Base-by-base conservation (phyloP, 2,329 filamentous ascomycete species). In the Dothiorella sarmentorum region DNA sequence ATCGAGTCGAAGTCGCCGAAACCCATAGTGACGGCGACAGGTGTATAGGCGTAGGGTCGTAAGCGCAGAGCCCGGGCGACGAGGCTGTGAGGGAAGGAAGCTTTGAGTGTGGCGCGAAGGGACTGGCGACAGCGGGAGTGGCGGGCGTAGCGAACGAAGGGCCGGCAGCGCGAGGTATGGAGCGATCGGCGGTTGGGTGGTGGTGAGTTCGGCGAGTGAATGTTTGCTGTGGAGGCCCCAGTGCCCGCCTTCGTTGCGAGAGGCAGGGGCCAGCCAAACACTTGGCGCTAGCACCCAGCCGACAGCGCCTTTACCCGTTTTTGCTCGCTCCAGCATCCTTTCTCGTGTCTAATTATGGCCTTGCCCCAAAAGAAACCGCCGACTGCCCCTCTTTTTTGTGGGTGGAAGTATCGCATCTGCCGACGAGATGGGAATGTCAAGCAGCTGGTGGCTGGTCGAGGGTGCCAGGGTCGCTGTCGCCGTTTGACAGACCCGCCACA, bases 1-100 rank as follows among this genome's bases (percentile, higher is more conserved):
- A 97, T 88, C 66, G 82, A 80, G 60, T 87, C 85, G 77, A 97
- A 97, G 76, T 96, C 89, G 66, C 93, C 93, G 76, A 97, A 97
- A 64, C 86, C 89, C 82, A 95, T 92, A 76, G 80, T 85, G 73
- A 67, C 47, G 38, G 27, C 31, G 35, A 37, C 3, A 38, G 17
- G 31, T 7, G 42, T 35, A 20, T 33, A 35, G 29, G 18, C 13
- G 11, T 15, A 49, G 17, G 18, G 18, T 22, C 13, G 45, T 13
- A 24, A 31, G 47, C 33, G 31, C 20, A 18, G 22, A 7, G 35
- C n/a, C 24, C 17, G 49, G 31, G 55, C 40, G 55, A 17, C 35
- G 31, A 42, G 55, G 24, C 22, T 33, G 40, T 11, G 43, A 6
- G 33, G 13, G 22, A 22, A 26, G 4, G 49, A 40, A 35, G 24